Evolutionary conservation across 768 basidiomycete species (phyloP), one percentile per base, ranked within the genome.

Genomic region (Cystobasidium onofrii): DNA sequence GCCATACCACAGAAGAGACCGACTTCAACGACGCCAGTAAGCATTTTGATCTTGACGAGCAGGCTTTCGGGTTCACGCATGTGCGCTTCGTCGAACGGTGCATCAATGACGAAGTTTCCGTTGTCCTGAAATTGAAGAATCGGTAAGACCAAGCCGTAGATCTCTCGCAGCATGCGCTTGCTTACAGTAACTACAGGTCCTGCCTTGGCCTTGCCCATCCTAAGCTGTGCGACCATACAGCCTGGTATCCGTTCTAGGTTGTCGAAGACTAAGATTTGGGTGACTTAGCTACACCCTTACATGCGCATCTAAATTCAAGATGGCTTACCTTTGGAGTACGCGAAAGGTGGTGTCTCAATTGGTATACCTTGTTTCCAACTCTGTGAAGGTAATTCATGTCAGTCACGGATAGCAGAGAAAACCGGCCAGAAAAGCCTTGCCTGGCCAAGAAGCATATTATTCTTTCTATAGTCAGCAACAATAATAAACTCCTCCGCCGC

Each of bases 21-120:
- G 39, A 97, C 95, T 81, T 99, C 95, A 23, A 97, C 92, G 25
- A 97, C 92, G 60, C 95, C 95, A 1, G 95, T 98, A 73, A 98
- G 85, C 86, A 95, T 86, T 65, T 67, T 15, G 10, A 36, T n/a
- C 62, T 64, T 72, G 23, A 34, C 31, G 33, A 72, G 62, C 12
- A 50, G 27, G 33, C 25, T 41, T 10, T 25, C 31, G 1, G 70
- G 70, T 50, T 72, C 62, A 12, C 34, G 54, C 70, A 61, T 72
- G 36, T 66, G 34, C 3, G 70, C 86, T 72, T 83, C 84, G 17
- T 86, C 83, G 82, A 96, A 98, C 0, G 92, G 92, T 17, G 95
- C 95, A 79, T 99, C 95, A 76, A 99, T 95, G 76, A 97, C 85
- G 80, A 99, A 97, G 82, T 96, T 96, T 25, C 76, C 91, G 77